These are phyloP conservation scores for Eimeria acervulina DNA, from an alignment of 169 alveolate species.

Conservation along the genomic window DNA sequence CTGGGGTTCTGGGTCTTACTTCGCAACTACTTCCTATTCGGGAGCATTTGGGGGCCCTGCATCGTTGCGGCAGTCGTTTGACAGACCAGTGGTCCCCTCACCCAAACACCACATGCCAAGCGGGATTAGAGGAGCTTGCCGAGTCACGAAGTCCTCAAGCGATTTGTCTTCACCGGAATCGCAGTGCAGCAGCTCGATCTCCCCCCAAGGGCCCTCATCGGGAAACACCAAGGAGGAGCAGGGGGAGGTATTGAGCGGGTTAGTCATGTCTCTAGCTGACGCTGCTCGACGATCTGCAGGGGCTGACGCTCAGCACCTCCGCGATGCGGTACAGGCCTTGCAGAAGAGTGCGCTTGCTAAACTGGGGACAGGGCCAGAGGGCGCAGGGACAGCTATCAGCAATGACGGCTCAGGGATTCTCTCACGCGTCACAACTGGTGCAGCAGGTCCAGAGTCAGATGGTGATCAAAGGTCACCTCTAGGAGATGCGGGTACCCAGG, in stretches of 20 bases:
- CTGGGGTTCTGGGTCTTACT: constrained; percentile 27
- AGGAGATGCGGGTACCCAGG: neutral
- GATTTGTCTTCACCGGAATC: constrained; percentile 56
- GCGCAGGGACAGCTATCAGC: neutral
- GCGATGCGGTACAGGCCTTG: constrained; percentile 76
- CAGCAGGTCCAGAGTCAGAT: constrained; percentile 38
- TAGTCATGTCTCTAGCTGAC: constrained; percentile 62
- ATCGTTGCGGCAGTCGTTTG: constrained; percentile 26
- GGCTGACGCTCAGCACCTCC: constrained; percentile 77
- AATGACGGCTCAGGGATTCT: constrained; percentile 17
- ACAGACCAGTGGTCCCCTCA: constrained; percentile 22
- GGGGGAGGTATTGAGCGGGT: neutral
- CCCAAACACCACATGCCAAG: constrained; percentile 55
- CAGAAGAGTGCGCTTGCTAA: constrained; percentile 65
- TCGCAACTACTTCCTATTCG: neutral
- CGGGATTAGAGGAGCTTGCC: constrained; percentile 5
- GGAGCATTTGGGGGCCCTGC: constrained; percentile 37
- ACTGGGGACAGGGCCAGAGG: constrained; percentile 49
- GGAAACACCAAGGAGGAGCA: constrained; percentile 2
- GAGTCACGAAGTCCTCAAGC: constrained; percentile 3
- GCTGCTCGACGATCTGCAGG: constrained; percentile 73
- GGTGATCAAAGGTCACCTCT: neutral
- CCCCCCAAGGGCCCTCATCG: constrained; percentile 8
- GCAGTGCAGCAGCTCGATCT: neutral
- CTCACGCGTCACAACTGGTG: constrained; percentile 65